Evolutionary conservation across 2,329 filamentous ascomycete species (phyloP).

Genomic region (Monosporascus sp.): DNA sequence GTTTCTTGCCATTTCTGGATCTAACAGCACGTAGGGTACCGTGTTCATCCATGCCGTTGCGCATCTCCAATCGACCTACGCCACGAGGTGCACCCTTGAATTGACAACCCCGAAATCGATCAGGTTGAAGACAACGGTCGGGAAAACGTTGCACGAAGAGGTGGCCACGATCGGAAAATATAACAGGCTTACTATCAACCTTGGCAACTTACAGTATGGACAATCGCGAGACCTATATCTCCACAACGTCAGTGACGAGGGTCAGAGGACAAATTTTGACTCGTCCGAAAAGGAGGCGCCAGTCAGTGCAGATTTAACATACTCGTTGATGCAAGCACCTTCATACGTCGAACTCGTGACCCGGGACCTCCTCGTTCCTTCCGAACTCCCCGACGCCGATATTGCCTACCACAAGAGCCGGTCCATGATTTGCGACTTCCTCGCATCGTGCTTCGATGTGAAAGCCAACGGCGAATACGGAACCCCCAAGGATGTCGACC

Average conservation of each 20-base stretch:
- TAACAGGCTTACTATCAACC: slow-evolving; percentile 30
- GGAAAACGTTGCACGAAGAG: slow-evolving; percentile 32
- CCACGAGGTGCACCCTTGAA: slow-evolving; percentile 38
- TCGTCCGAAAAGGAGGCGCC: slow-evolving; percentile 9
- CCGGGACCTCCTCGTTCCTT: slow-evolving; percentile 12
- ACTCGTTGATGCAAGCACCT: slow-evolving; percentile 18
- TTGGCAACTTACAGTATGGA: slow-evolving; percentile 55
- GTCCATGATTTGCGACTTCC: slow-evolving; percentile 42
- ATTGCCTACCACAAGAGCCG: slow-evolving; percentile 49
- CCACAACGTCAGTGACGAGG: slow-evolving; percentile 14
- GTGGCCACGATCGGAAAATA: slow-evolving; percentile 10
- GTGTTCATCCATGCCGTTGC: slow-evolving; percentile 58
- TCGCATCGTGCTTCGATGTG: slow-evolving; percentile 39
- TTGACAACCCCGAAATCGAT: slow-evolving; percentile 34
- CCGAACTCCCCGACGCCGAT: slow-evolving; percentile 25
- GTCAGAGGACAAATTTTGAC: slow-evolving; percentile 1
- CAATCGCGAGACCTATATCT: slow-evolving; percentile 54
- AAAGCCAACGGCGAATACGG: slow-evolving; percentile 31
- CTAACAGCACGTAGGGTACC: slow-evolving; percentile 37
- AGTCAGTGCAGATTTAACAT: slow-evolving; percentile 31
- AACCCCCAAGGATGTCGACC: slow-evolving; percentile 1
- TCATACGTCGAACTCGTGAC: slow-evolving; percentile 1
- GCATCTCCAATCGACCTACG: slow-evolving; percentile 54
- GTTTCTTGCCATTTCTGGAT: neutral
- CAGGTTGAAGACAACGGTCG: slow-evolving; percentile 33